Percentiles rank a stretch among this genome's conserved stretches.
Conservation (phyloP, 2,329 filamentous ascomycete species). For the Alternaria novae-zelandiae region DNA sequence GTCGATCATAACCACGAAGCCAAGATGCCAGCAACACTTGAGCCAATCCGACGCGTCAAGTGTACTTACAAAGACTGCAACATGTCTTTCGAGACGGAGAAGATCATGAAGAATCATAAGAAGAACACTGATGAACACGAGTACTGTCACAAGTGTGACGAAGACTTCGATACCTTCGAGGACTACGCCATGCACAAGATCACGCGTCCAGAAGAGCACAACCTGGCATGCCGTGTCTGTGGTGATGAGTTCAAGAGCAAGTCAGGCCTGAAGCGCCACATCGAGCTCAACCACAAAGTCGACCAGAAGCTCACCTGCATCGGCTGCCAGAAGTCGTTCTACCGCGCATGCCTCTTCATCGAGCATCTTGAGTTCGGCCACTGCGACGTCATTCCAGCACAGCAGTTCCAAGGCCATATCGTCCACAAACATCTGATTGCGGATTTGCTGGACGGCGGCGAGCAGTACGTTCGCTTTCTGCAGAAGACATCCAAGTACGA, state of each 20-base stretch:
- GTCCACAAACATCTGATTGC: constrained; percentile 58
- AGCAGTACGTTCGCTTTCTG: constrained; percentile 28
- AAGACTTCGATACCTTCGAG: constrained; percentile 55
- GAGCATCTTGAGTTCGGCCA: constrained; percentile 61
- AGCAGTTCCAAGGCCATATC: constrained; percentile 57
- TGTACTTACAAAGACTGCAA: constrained; percentile 58
- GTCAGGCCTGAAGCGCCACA: constrained; percentile 59
- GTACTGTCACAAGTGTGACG: constrained; percentile 55
- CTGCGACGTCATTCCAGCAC: constrained; percentile 53
- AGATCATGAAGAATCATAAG: constrained; percentile 61
- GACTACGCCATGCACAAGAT: constrained; percentile 57
- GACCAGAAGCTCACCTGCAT: constrained; percentile 60
- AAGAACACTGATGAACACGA: constrained; percentile 50
- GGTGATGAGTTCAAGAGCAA: constrained; percentile 62
- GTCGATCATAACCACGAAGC: background rate
- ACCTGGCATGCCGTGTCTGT: constrained; percentile 64
- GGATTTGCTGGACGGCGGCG: constrained; percentile 30
- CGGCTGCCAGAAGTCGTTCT: constrained; percentile 59
- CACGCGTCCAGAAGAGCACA: constrained; percentile 44
- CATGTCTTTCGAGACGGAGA: constrained; percentile 52
- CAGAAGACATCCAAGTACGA: constrained; percentile 39
- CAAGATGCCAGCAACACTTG: constrained; percentile 34
- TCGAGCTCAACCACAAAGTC: constrained; percentile 56
- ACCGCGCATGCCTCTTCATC: constrained; percentile 57
- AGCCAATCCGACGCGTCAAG: constrained; percentile 30